These are phyloP conservation scores for Dothideomycetidae sp. DNA, from an alignment of 2,329 filamentous ascomycete species.

Conservation along the genomic window DNA sequence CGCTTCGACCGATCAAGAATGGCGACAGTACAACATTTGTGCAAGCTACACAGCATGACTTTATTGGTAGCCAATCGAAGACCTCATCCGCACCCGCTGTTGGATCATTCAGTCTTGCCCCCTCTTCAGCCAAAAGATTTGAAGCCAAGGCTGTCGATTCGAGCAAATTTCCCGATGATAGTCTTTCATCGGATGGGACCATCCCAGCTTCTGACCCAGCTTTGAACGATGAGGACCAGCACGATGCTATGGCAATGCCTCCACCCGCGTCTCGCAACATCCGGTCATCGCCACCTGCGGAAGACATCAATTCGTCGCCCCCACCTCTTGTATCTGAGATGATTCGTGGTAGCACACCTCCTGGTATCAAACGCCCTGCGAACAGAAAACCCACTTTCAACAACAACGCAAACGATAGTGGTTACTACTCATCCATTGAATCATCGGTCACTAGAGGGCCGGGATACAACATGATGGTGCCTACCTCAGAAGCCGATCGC, in stretches of 20 bases:
- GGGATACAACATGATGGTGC: conserved; percentile 40
- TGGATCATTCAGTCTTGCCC: conserved; percentile 23
- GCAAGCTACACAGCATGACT: conserved; percentile 8
- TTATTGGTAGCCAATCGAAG: conserved; percentile 12
- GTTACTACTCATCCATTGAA: conserved; percentile 91
- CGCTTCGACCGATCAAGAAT: conserved; percentile 41
- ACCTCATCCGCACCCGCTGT: conserved; percentile 27
- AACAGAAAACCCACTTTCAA: conserved; percentile 62
- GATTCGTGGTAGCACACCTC: conserved; percentile 57
- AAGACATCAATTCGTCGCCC: conserved; percentile 77
- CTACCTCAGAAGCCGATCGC: conserved; percentile 66
- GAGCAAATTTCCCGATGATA: conserved; percentile 36
- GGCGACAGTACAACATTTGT: conserved; percentile 31
- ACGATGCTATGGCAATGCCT: conserved; percentile 23
- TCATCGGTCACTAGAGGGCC: conserved; percentile 66
- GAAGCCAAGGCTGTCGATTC: conserved; percentile 34
- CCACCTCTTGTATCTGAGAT: conserved; percentile 62
- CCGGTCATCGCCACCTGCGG: conserved; percentile 55
- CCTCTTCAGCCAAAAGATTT: conserved; percentile 18
- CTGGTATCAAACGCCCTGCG: conserved; percentile 50
- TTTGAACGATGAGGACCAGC: conserved; percentile 32
- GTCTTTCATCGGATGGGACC: conserved; percentile 37
- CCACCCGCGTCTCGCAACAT: conserved; percentile 33
- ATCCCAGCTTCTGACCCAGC: conserved; percentile 38
- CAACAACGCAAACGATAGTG: conserved; percentile 76